Conservation (phyloP, 2,329 filamentous ascomycete genomes). For the Pseudogymnoascus sp. region DNA sequence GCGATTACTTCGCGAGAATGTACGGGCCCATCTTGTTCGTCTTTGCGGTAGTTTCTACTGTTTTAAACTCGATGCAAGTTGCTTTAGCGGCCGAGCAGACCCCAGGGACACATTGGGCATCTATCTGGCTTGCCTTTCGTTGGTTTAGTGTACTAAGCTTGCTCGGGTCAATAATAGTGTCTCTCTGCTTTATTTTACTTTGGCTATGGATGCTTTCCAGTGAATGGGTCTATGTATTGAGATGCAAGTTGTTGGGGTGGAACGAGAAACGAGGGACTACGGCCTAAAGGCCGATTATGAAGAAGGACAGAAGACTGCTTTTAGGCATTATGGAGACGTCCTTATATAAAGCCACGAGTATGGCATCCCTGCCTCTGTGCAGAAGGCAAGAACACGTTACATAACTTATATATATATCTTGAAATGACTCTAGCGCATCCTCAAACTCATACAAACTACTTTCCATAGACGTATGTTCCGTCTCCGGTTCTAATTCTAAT, state of each 20-base stretch:
- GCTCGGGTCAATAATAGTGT: not conserved
- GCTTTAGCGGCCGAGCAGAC: constrained; percentile 14
- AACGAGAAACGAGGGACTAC: not conserved
- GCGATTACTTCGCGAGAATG: constrained; percentile 21
- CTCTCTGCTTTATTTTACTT: not conserved
- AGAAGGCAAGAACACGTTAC: too few species aligned
- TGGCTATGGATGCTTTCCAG: not conserved
- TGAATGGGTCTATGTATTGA: not conserved
- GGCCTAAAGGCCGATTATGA: not conserved
- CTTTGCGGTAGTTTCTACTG: constrained; percentile 19
- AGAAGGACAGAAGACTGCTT: not conserved
- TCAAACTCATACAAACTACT: too few species aligned
- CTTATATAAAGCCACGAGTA: too few species aligned
- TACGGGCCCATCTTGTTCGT: constrained; percentile 23
- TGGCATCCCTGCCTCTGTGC: too few species aligned
- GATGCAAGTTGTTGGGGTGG: not conserved
- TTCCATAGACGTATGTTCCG: too few species aligned
- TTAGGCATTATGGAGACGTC: not conserved
- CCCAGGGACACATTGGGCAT: not conserved
- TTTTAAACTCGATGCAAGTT: constrained; percentile 23
- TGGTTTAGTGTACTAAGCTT: not conserved
- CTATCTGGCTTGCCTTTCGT: not conserved
- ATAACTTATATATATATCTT: too few species aligned
- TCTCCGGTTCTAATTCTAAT: too few species aligned
- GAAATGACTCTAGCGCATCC: too few species aligned